Evolutionary conservation across 225 moss, liverwort and hornwort species (phyloP).

Genomic region (Asterella californica): DNA sequence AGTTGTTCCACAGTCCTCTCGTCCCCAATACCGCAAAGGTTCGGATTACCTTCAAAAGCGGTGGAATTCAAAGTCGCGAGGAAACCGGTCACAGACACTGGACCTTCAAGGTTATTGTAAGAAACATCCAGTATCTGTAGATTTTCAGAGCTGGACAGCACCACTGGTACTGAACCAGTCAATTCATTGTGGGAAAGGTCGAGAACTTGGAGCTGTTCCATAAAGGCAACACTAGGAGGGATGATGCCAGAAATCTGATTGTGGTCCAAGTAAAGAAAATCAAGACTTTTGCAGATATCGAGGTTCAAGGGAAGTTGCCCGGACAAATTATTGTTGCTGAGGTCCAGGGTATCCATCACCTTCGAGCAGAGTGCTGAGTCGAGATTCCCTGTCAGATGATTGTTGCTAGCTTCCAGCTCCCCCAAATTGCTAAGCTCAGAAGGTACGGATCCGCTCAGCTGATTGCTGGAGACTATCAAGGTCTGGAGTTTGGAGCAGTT

Average conservation of each 20-base stretch:
- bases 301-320: slow-evolving; percentile 32
- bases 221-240: slow-evolving; percentile 29
- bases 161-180: slow-evolving; percentile 28
- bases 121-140: slow-evolving; percentile 38
- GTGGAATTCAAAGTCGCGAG: slow-evolving; percentile 25
- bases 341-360: slow-evolving; percentile 26
- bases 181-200: slow-evolving; percentile 34
- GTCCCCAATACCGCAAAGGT: slow-evolving; percentile 30
- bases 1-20: not conserved
- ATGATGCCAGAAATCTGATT: slow-evolving; percentile 38
- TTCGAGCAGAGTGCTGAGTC: slow-evolving; percentile 34
- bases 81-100: slow-evolving; percentile 24
- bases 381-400: slow-evolving; percentile 34
- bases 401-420: slow-evolving; percentile 29
- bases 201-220: slow-evolving; percentile 28
- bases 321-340: slow-evolving; percentile 34
- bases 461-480: slow-evolving; percentile 33
- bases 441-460: slow-evolving; percentile 35
- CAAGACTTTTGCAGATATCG: slow-evolving; percentile 23
- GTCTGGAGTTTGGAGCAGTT: slow-evolving; percentile 27
- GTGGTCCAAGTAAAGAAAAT: slow-evolving; percentile 22
- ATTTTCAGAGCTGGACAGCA: slow-evolving; percentile 19
- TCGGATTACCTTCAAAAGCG: slow-evolving; percentile 34
- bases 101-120: slow-evolving; percentile 38
- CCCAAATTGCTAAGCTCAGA: slow-evolving; percentile 19